Base-by-base conservation (phyloP, 306 rosid species). In the Quercus suber region DNA sequence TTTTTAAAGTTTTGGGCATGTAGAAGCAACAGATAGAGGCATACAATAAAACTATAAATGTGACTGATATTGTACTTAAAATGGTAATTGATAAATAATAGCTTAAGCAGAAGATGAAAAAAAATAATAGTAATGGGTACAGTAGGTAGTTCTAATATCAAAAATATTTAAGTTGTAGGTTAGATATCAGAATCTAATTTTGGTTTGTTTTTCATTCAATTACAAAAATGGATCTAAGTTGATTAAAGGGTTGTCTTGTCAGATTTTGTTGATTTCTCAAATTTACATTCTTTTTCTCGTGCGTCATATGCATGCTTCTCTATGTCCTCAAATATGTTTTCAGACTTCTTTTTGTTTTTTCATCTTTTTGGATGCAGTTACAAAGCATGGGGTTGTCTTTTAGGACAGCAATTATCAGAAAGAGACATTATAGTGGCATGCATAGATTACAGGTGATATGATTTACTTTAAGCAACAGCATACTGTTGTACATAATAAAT, bases 361-460 rank as follows among this genome's bases (percentile, higher is more conserved):
- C 45, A 41, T 41, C 45, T 41, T 41, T 72, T 73, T 71, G 27
- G 49, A 31, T 65, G 87, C 89, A 92, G 98, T 73, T 87, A 94
- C 84, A 94, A 92, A 89, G 97, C 97, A 85, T 92, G 97, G 97
- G 98, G 98, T 57, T 86, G 90, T 83, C 98, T 94, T 73, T 89
- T 94, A 83, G 98, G 98, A 58, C 90, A 84, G 51, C 97, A 94
- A 73, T 87, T 92, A 84, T 81, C 97, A n/a, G 97, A 94, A 65
- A 87, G 97, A 82, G 97, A 86, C 86, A 88, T 94, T 82, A 88
- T 94, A 70, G 97, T 94, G 80, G 97, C 98, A 41, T 94, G 97
- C 89, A 89, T 94, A 70, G 98, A 94, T 86, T 94, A 94, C 91
- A 88, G 98, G 98, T 94, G 81, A 71, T 20, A 5, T 31, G 68